A percentile compares a stretch with the other conserved stretches of the same genome.
These are phyloP conservation scores for Yamadazyma nakazawae DNA, from an alignment of 805 yeast species.

Conservation along the genomic window DNA sequence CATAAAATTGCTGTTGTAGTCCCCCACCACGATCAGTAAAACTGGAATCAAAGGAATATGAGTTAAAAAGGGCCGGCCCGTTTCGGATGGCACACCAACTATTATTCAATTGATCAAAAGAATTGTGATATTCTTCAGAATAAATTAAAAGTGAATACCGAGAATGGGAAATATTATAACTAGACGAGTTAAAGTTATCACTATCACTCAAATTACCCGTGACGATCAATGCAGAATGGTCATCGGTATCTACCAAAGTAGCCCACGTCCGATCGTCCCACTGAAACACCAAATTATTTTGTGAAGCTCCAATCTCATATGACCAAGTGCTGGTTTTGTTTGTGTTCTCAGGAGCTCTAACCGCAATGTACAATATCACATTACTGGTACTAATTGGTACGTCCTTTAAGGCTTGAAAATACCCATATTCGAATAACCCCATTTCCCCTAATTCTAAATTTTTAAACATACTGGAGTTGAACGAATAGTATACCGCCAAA, in stretches of 20 bases:
- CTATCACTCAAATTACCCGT: slow-evolving; percentile 48
- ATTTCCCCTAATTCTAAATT: slow-evolving; percentile 27
- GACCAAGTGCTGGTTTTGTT: slow-evolving; percentile 46
- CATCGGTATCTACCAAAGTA: slow-evolving; percentile 65
- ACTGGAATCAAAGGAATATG: slow-evolving; percentile 24
- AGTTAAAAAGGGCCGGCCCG: slow-evolving; percentile 41
- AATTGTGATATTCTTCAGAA: slow-evolving; percentile 33
- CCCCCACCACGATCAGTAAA: slow-evolving; percentile 47
- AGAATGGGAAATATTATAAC: slow-evolving; percentile 23
- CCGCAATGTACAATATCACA: slow-evolving; percentile 34
- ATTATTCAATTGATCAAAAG: slow-evolving; percentile 39
- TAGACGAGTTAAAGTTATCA: slow-evolving; percentile 11
- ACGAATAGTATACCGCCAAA: slow-evolving; percentile 38
- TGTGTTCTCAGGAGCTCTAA: slow-evolving; percentile 39
- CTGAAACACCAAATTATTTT: slow-evolving; percentile 59
- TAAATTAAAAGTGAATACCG: slow-evolving; percentile 47
- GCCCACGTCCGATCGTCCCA: slow-evolving; percentile 63
- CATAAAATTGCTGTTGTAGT: slow-evolving; percentile 57
- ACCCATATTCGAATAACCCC: slow-evolving; percentile 31
- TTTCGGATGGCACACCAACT: slow-evolving; percentile 72
- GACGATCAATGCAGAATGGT: slow-evolving; percentile 59
- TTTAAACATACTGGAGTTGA: slow-evolving; percentile 32
- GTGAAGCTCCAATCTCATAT: slow-evolving; percentile 66
- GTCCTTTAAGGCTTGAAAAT: slow-evolving; percentile 39
- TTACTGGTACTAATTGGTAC: slow-evolving; percentile 21